Evolutionary conservation across 768 basidiomycete species (phyloP).

Genomic region (Termitomyces sp.): DNA sequence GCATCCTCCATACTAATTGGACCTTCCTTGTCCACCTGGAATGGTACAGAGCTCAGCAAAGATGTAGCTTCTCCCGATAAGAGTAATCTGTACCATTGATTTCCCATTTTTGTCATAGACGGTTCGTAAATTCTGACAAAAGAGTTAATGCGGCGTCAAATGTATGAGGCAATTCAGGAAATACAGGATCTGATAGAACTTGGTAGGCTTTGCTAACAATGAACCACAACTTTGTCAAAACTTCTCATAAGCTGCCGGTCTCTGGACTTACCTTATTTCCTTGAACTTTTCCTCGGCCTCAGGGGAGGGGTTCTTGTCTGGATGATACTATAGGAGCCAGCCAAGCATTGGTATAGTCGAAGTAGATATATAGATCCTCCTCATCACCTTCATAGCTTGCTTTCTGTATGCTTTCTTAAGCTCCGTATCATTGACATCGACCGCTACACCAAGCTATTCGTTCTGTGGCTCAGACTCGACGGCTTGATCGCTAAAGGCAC

Average conservation of each 20-base stretch:
- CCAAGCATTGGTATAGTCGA: background rate
- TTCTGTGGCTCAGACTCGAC: background rate
- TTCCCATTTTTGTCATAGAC: slow-evolving; percentile 97
- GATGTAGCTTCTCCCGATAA: background rate
- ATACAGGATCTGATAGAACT: slow-evolving; percentile 78
- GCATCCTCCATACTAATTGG: slow-evolving; percentile 83
- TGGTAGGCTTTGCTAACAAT: slow-evolving; percentile 85
- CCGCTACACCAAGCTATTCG: slow-evolving; percentile 59
- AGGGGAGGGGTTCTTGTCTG: slow-evolving; percentile 90
- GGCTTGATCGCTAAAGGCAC: background rate
- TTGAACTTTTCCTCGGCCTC: slow-evolving; percentile 97
- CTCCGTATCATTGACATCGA: slow-evolving; percentile 72
- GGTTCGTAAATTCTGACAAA: slow-evolving; percentile 64
- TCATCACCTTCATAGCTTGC: slow-evolving; percentile 79
- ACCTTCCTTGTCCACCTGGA: slow-evolving; percentile 73
- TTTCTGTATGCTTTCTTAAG: slow-evolving; percentile 96
- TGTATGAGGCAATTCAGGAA: slow-evolving; percentile 18
- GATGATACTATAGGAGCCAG: slow-evolving; percentile 62
- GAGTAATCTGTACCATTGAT: slow-evolving; percentile 53
- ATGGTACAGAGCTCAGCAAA: background rate
- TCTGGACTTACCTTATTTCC: slow-evolving; percentile 69
- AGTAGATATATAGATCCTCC: background rate
- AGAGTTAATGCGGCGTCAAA: slow-evolving; percentile 1
- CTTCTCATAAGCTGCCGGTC: background rate
- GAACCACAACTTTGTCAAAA: background rate